Percentiles rank a stretch among this genome's conserved stretches.
Evolutionary conservation across 1,139 yeast genomes (phyloP).

Genomic region (Geotrichum fermentans): DNA sequence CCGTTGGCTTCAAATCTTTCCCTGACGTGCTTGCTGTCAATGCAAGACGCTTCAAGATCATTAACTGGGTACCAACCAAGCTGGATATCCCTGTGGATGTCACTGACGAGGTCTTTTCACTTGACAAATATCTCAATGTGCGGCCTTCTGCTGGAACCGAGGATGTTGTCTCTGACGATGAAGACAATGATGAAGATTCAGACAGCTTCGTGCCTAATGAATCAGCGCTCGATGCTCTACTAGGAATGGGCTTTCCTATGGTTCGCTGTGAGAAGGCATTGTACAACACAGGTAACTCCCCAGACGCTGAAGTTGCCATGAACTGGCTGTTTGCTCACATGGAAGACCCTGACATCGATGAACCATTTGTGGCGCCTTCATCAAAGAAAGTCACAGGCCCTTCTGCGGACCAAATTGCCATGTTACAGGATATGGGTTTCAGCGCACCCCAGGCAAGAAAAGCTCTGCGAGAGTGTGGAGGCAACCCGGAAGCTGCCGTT

Average conservation of each 20-base stretch:
- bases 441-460: conserved; percentile 55
- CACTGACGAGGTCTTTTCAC: conserved; percentile 45
- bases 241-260: conserved; percentile 84
- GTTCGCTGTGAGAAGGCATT: conserved; percentile 64
- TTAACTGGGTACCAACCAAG: conserved; percentile 88
- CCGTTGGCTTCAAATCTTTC: conserved; percentile 53
- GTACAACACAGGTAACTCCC: conserved; percentile 60
- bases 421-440: conserved; percentile 76
- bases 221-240: conserved; percentile 50
- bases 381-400: conserved; percentile 20
- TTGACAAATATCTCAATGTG: conserved; percentile 38
- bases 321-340: conserved; percentile 86
- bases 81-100: conserved; percentile 65
- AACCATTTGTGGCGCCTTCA: conserved; percentile 42
- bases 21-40: conserved; percentile 71
- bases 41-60: conserved; percentile 73
- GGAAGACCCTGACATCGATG: conserved; percentile 79
- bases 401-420: conserved; percentile 43
- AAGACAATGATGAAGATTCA: conserved; percentile 27
- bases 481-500: conserved; percentile 69
- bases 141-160: conserved; percentile 45
- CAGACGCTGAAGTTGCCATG: conserved; percentile 70
- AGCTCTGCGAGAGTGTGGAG: conserved; percentile 56
- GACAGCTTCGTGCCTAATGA: conserved; percentile 51
- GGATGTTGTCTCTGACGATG: conserved; percentile 39